A percentile compares a stretch with the other conserved stretches of the same genome.
Conservation (phyloP, 768 basidiomycete genomes). For the Russula virescens region DNA sequence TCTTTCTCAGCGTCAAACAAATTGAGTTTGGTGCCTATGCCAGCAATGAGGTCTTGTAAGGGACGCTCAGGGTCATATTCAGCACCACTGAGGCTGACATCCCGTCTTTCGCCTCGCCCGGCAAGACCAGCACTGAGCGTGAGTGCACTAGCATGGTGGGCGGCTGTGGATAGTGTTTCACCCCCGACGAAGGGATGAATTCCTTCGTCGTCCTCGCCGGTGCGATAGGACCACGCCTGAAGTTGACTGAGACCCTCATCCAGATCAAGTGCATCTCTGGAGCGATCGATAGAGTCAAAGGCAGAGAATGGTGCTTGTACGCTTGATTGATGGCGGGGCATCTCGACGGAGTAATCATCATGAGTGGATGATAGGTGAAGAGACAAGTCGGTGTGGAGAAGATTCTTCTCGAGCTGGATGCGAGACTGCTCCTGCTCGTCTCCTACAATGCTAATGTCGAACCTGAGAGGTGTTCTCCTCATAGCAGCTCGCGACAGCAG, state of each 20-base stretch:
- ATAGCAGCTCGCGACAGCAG: background rate
- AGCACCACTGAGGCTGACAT: conserved; percentile 61
- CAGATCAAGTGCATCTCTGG: conserved; percentile 50
- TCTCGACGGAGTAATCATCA: conserved; percentile 52
- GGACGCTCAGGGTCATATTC: conserved; percentile 86
- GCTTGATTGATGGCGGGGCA: conserved; percentile 62
- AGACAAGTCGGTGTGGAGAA: conserved; percentile 67
- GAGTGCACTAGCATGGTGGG: conserved; percentile 85
- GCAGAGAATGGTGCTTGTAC: conserved; percentile 47
- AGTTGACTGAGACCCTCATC: conserved; percentile 37
- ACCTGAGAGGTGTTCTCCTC: conserved; percentile 13
- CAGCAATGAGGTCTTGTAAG: conserved; percentile 63
- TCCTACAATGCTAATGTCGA: conserved; percentile 54
- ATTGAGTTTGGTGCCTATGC: conserved; percentile 50
- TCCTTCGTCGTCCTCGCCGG: conserved; percentile 60
- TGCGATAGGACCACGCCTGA: conserved; percentile 35
- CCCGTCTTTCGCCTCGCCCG: conserved; percentile 45
- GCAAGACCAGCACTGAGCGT: conserved; percentile 82
- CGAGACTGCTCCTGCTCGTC: conserved; percentile 74
- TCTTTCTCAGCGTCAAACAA: conserved; percentile 51
- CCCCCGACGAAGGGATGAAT: conserved; percentile 55
- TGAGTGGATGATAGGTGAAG: conserved; percentile 57
- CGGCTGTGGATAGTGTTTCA: conserved; percentile 74
- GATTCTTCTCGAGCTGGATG: conserved; percentile 72
- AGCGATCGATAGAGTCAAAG: conserved; percentile 56